Conservation (phyloP, 208 protist genomes). For the Phytomonas francai region DNA sequence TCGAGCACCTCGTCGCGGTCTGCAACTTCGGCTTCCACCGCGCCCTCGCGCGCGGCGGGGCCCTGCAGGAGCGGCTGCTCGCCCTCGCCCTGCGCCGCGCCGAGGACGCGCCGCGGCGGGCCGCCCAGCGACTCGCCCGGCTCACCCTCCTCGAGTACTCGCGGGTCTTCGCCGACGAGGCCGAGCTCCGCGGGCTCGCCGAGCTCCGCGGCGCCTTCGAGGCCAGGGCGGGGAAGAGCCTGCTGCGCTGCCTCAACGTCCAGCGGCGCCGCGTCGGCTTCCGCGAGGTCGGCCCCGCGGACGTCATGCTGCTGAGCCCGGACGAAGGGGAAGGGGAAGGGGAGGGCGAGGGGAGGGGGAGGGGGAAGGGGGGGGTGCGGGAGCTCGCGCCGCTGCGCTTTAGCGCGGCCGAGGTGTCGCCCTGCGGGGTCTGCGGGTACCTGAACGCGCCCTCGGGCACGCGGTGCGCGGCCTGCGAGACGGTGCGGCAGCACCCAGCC, state of each 20-base stretch:
- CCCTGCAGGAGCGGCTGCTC: slow-evolving; percentile 60
- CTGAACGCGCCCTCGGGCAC: slow-evolving; percentile 43
- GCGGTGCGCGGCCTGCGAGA: slow-evolving; percentile 58
- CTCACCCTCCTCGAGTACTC: slow-evolving; percentile 82
- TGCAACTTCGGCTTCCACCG: slow-evolving; percentile 76
- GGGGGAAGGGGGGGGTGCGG: neutral
- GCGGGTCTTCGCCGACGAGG: slow-evolving; percentile 75
- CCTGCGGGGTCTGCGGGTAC: slow-evolving; percentile 67
- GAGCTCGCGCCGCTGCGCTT: slow-evolving; percentile 20
- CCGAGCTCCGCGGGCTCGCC: slow-evolving; percentile 42
- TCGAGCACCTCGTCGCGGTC: slow-evolving; percentile 66
- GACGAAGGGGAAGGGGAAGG: slow-evolving; percentile 23
- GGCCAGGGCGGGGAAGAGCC: slow-evolving; percentile 45
- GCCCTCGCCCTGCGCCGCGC: slow-evolving; percentile 36
- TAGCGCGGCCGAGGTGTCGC: slow-evolving; percentile 46
- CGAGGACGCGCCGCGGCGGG: slow-evolving; percentile 42
- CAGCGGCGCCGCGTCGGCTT: slow-evolving; percentile 55
- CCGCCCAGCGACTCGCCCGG: slow-evolving; percentile 48
- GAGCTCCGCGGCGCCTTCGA: slow-evolving; percentile 48
- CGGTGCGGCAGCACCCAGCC: slow-evolving; percentile 11
- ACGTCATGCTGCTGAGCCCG: slow-evolving; percentile 66
- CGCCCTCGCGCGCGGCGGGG: slow-evolving; percentile 38
- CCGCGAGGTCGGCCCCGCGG: slow-evolving; percentile 32
- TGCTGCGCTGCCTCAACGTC: slow-evolving; percentile 79
- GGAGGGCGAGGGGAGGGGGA: neutral